Percentiles rank a stretch among this genome's conserved stretches.
Evolutionary conservation across 257 asterid species (phyloP).

Genomic region (Coffea canephora): DNA sequence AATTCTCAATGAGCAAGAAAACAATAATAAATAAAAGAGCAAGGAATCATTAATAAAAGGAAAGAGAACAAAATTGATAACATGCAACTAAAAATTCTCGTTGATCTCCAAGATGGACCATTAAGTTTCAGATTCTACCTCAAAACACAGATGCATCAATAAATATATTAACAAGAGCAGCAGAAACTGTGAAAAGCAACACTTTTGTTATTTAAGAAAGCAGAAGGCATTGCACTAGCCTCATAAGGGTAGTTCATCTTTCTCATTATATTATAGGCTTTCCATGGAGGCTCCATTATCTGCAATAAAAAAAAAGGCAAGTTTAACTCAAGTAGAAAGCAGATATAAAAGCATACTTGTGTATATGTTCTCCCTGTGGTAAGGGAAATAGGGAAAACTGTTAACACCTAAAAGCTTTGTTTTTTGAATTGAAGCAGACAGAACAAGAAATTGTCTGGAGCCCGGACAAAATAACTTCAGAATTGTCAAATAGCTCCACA

Average conservation of each 20-base stretch:
- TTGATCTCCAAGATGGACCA: conserved; percentile 2
- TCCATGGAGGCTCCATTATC: conserved; percentile 99
- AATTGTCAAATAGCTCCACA: too few species aligned
- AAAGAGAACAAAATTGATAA: not conserved
- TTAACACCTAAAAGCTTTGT: not conserved
- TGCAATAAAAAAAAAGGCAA: conserved; percentile 32
- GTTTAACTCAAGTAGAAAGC: not conserved
- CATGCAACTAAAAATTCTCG: not conserved
- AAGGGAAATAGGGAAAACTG: not conserved
- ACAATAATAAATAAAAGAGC: not conserved
- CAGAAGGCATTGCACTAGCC: conserved; percentile 47
- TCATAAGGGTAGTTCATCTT: conserved; percentile 97
- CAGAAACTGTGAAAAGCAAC: not conserved
- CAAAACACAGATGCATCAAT: not conserved
- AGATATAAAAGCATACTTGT: conserved; percentile 12
- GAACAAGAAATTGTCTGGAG: too few species aligned
- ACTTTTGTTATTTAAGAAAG: conserved; percentile 11
- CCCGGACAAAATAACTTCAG: too few species aligned
- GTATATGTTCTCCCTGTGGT: too few species aligned
- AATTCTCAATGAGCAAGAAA: not conserved
- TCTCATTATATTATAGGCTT: conserved; percentile 72
- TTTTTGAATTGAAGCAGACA: too few species aligned
- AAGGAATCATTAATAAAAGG: not conserved
- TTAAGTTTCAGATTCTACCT: not conserved
- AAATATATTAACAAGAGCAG: conserved; percentile 2